Conservation (phyloP, 2,329 filamentous ascomycete genomes). For the Aspergillus cejpii region DNA sequence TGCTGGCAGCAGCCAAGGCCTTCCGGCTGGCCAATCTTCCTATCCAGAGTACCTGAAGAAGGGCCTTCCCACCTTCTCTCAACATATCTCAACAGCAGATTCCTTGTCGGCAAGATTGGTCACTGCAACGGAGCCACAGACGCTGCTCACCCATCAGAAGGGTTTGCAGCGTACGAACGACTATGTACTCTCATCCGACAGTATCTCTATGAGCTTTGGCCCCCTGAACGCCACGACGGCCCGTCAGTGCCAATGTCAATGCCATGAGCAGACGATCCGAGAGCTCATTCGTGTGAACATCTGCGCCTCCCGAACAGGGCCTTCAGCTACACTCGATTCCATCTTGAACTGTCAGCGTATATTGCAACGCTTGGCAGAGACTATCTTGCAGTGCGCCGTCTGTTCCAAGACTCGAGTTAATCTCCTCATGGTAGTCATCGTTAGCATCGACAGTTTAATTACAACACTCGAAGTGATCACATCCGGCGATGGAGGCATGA, state of each 20-base stretch:
- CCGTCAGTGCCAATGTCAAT: conserved; percentile 17
- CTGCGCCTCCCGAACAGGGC: conserved; percentile 13
- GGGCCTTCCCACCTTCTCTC: conserved; percentile 6
- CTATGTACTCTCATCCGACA: conserved; percentile 4
- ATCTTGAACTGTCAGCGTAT: conserved; percentile 24
- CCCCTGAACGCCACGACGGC: background rate
- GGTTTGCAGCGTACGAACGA: conserved; percentile 1
- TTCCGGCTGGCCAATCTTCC: background rate
- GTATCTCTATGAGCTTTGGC: background rate
- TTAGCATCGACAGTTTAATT: conserved; percentile 27
- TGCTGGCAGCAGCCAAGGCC: background rate
- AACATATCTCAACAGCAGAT: conserved; percentile 5
- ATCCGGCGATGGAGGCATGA: conserved; percentile 9
- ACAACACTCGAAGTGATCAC: conserved; percentile 21
- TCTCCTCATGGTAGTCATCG: conserved; percentile 27
- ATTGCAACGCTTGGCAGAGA: conserved; percentile 24
- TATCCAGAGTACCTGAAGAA: conserved; percentile 7
- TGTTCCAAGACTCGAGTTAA: conserved; percentile 23
- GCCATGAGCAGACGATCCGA: conserved; percentile 19
- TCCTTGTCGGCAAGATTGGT: background rate
- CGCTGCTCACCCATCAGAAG: conserved; percentile 2
- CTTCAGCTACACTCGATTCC: conserved; percentile 21
- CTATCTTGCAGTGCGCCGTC: conserved; percentile 24
- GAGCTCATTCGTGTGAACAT: conserved; percentile 21
- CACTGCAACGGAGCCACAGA: background rate